Base-by-base conservation (phyloP, 805 yeast genomes). In the Metschnikowia henanensis region DNA sequence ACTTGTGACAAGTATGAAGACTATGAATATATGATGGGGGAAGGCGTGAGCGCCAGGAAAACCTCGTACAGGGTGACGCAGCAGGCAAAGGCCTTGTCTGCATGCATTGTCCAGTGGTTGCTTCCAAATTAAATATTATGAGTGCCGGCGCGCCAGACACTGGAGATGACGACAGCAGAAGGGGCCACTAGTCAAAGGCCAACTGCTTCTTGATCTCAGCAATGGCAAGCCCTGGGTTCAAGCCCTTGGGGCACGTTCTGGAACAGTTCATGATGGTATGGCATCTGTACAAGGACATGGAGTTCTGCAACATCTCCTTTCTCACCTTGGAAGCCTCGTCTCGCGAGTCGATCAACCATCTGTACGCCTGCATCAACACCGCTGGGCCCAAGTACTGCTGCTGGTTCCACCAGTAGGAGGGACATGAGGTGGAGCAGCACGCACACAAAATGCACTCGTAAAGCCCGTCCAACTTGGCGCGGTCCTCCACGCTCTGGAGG, bases 341-440 rank as follows among this genome's bases (percentile, higher is more conserved):
- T 76, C 99, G 85, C 33, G 96, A 85, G 71, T 94, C 99, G 50
- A 90, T 81, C 77, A 94, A 83, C 99, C 99, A 94, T 77, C 99
- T 85, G 80, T 83, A 94, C 43, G 98, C 97, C 78, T 94, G 99
- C 97, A 94, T 87, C 68, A 94, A 80, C 43, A 94, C 98, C 23
- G 99, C 99, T 20, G 99, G 99, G 45, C 99, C 99, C 59, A 94
- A 76, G 73, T 94, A 94, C 76, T 94, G 95, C 72, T 91, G 96
- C 75, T 89, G 96, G 75, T 94, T 94, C 99, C 99, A 94, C 99
- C 99, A 94, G 80, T 94, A 94, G 3, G 98, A 91, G 42, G 99
- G 99, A 76, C 99, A 94, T 16, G 98, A 84, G 40, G 99, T 94
- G 28, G 97, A 91, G 72, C 99, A 92, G 74, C 99, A 91, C 9